Conservation (phyloP, 2,329 filamentous ascomycete genomes). For the Albophoma yamanashiensis region DNA sequence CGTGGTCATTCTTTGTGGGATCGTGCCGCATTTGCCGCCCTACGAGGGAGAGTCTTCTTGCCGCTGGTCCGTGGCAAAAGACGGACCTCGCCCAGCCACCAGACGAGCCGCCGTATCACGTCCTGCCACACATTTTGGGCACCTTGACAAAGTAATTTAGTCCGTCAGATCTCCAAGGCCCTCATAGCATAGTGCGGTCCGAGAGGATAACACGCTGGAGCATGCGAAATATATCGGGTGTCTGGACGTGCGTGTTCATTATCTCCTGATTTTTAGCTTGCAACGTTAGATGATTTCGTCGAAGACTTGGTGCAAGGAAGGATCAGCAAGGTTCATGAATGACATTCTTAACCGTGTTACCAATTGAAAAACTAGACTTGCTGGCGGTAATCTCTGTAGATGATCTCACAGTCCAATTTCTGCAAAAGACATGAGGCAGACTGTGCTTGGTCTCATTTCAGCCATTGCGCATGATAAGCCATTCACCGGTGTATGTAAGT, state of each 20-base stretch:
- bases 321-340: not conserved
- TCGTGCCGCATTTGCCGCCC: slow-evolving; percentile 40
- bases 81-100: slow-evolving; percentile 34
- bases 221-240: not conserved
- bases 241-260: not conserved
- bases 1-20: slow-evolving; percentile 41
- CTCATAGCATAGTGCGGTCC: not conserved
- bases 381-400: no score
- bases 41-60: slow-evolving; percentile 33
- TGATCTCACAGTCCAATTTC: no score
- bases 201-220: not conserved
- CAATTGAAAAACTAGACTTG: no score
- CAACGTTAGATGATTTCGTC: not conserved
- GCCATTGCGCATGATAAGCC: no score
- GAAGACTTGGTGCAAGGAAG: not conserved
- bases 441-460: no score
- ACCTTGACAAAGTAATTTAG: slow-evolving; percentile 42
- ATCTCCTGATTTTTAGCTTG: not conserved
- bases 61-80: slow-evolving; percentile 38
- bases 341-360: no score
- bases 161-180: not conserved
- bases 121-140: slow-evolving; percentile 39
- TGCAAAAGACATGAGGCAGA: no score
- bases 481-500: no score
- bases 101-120: slow-evolving; percentile 28